Evolutionary conservation across 2,329 filamentous ascomycete species (phyloP).

Genomic region (Trichoderma atroviride): DNA sequence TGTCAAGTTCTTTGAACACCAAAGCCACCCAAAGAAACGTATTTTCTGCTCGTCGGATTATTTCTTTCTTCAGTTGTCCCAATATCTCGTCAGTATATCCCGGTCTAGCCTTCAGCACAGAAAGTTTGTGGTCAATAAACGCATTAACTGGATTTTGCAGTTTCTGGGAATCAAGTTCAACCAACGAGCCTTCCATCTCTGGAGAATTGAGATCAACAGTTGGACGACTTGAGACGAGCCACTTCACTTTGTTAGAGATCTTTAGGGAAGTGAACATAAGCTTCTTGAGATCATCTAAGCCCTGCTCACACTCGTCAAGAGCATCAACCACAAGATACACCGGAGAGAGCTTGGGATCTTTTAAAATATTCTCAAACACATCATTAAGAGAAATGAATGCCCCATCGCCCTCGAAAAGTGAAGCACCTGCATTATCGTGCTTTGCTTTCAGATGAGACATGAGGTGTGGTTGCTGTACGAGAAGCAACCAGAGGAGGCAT

Average conservation of each 20-base stretch:
- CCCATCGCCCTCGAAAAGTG: constrained; percentile 46
- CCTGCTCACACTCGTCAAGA: constrained; percentile 50
- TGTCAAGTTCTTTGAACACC: background rate
- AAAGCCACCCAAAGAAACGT: constrained; percentile 46
- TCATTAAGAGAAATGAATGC: constrained; percentile 31
- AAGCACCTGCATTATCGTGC: constrained; percentile 39
- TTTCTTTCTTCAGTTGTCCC: background rate
- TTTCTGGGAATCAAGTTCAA: constrained; percentile 41
- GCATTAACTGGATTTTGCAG: constrained; percentile 41
- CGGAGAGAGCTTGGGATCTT: constrained; percentile 38
- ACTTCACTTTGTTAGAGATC: constrained; percentile 39
- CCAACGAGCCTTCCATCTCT: constrained; percentile 40
- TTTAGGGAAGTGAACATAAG: constrained; percentile 39
- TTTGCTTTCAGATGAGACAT: constrained; percentile 41
- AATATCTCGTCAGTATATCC: background rate
- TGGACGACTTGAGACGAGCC: constrained; percentile 47
- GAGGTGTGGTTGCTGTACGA: constrained; percentile 35
- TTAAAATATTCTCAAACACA: constrained; percentile 47
- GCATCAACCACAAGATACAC: constrained; percentile 51
- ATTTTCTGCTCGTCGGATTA: constrained; percentile 32
- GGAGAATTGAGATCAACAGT: constrained; percentile 34
- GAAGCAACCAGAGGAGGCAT: constrained; percentile 46
- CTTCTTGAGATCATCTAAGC: constrained; percentile 35
- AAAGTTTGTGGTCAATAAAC: constrained; percentile 44
- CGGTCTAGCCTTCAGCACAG: background rate